Base-by-base conservation (phyloP, 352 stramenopile genomes). In the Phytophthora meadii region DNA sequence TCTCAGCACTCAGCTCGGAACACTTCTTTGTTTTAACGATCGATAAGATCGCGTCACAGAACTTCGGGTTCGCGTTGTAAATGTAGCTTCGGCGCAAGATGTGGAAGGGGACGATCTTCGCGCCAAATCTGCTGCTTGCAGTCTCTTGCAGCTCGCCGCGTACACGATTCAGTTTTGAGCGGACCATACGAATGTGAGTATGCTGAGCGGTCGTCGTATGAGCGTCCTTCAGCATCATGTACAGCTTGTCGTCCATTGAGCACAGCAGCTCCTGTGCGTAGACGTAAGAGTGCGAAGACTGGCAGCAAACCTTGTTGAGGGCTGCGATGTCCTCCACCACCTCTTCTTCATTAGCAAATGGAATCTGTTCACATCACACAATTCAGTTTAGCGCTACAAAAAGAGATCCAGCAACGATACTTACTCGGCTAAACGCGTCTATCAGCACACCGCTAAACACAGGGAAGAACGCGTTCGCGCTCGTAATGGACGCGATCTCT, bases 401-500 rank as follows among this genome's bases (percentile, higher is more conserved):
- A 40, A 36, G 11, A 34, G 40, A 8, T 27, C 11, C 15, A 25
- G 10, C 28, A 54, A 37, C 11, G 3, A 34, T 0, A 63, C 68
- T 62, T 74, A 95, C 86, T 53, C 88, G 77, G 42, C 83, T 87
- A 25, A 94, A 92, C 0, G 81, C 70, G 54, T 96, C 88, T 24
- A 90, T 63, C 2, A 96, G 54, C 24, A 96, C 84, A 11, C 86
- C 88, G 45, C 81, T 93, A 58, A 94, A 96, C 22, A 96, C 88
- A 25, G 86, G 79, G 57, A 96, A 96, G 49, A 96, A 92, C 6
- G 86, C 83, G 55, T 92, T 93, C 5, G 88, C 88, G 47, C 84
- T 94, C 12, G 86, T 83, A 32, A 93, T 93, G 1, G 88, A 94
- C 3, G 88, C 88, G 51, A 96, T 94, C 49, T 96, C 88, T 54